These are phyloP conservation scores for Didymella segeticola DNA, from an alignment of 2,329 filamentous ascomycete genomes.

Conservation along the genomic window DNA sequence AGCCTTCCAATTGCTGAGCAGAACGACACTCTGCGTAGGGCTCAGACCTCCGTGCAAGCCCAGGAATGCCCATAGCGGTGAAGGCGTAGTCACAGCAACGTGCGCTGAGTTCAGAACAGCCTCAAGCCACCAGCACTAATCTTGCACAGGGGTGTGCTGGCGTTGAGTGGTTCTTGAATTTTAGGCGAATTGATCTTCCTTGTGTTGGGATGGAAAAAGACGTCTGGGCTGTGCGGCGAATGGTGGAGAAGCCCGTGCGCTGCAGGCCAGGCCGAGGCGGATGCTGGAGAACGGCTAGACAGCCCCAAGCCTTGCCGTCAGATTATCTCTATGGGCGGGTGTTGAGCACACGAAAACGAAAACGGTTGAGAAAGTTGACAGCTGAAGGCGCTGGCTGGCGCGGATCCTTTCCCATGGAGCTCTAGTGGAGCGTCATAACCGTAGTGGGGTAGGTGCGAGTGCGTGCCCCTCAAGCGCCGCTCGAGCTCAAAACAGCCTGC, in stretches of 20 bases:
- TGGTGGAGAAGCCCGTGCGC: constrained; percentile 15
- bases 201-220: constrained; percentile 20
- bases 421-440: constrained; percentile 41
- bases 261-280: constrained; percentile 15
- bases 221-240: constrained; percentile 17
- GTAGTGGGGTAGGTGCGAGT: constrained; percentile 31
- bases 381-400: constrained; percentile 6
- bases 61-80: constrained; percentile 44
- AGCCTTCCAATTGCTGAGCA: constrained; percentile 31
- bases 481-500: constrained; percentile 37
- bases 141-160: constrained; percentile 10
- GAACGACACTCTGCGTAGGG: constrained; percentile 39
- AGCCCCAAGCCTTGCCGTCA: constrained; percentile 16
- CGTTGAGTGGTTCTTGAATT: constrained; percentile 12
- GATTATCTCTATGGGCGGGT: constrained; percentile 5
- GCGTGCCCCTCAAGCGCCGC: constrained; percentile 29
- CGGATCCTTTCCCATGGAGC: constrained; percentile 21
- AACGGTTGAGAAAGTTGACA: constrained; percentile 14
- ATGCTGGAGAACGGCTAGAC: constrained; percentile 16
- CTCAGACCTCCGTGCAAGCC: constrained; percentile 40
- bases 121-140: constrained; percentile 8
- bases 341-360: constrained; percentile 15
- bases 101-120: constrained; percentile 1
- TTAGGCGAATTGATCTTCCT: constrained; percentile 17
- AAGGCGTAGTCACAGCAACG: constrained; percentile 11